Evolutionary conservation across 768 basidiomycete species (phyloP), one percentile per base, ranked within the genome.

Genomic region (Harrya chromipes): DNA sequence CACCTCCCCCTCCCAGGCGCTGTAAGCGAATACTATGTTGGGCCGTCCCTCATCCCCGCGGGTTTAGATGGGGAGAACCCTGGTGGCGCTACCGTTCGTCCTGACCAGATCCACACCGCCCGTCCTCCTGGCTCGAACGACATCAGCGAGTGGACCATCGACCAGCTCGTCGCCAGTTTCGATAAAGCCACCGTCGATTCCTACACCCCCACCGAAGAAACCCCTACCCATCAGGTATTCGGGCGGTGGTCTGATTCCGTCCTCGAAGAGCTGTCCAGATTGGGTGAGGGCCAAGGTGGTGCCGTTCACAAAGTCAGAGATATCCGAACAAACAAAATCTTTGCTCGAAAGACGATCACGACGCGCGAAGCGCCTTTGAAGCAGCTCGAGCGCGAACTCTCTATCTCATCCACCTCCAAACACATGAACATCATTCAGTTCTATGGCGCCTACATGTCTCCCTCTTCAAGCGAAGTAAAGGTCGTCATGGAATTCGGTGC

Each of bases 231-330:
- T 16, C 52, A 56, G 36, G 46, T 47, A 4, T 63, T 57, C 34
- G 63, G 55, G 44, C 66, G 79, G 48, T 90, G 80, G 77, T 77
- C 81, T 8, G 89, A 92, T 64, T 80, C 81, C 47, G 63, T 82
- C 49, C 76, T 97, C 48, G 87, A 93, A 57, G 87, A 90, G 56
- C 55, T 93, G 9, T 67, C 73, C 13, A 81, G 90, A 46, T 74
- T 99, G 2, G 97, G 97, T 17, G 94, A 97, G 63, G 97, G 97
- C 36, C 92, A 94, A 47, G 94, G 94, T 40, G 97, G 97, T 40
- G 94, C 93, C 8, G 97, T 99, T 11, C 85, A 95, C 68, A 94
- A 92, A 70, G 94, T 97, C 40, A 82, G 75, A 66, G 91, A 97
- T 68, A 85, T 77, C 62, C 84, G 86, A 47, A 90, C 83, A 1